Evolutionary conservation across 345 rosid species (phyloP), one percentile per base, ranked within the genome.

Genomic region (Pugionium dolabratum): DNA sequence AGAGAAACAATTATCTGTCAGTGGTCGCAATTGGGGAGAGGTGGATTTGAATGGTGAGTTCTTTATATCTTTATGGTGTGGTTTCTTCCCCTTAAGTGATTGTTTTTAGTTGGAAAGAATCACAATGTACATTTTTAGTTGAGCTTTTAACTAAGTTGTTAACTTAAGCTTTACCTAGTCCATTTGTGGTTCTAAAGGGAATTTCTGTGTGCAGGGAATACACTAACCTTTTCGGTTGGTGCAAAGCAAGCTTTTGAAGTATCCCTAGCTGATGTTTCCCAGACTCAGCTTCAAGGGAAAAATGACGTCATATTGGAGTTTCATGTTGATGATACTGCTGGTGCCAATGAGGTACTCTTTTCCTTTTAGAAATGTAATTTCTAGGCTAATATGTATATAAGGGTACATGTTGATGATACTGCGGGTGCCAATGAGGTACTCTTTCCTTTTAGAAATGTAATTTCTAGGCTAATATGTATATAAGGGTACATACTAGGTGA

Each of bases 11-110:
- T 84, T 94, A 75, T 91, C 97, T 59, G 84, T 91, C 46, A 84
- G 82, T 79, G 99, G 99, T 10, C 97, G 92, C 46, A 91, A 88
- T 32, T 94, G 96, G 96, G 99, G 99, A 61, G 99, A 89, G 69
- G 86, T 94, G 67, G 91, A 91, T 82, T 83, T 93, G 69, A 83
- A 76, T 79, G 96, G 98, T 90, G 43, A 52, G 68, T 66, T 67
- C 40, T 64, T 11, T 44, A 5, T 70, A 9, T 44, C 25, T 43
- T 59, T 49, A 7, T 39, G 27, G 11, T 30, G 30, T 33, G 10
- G 6, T 8, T 34, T 9, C n/a, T 36, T 8, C 5, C 47, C 39
- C 35, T n/a, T 46, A 25, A 11, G 54, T 4, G 32, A 3, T 30
- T 50, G 39, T 54, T 37, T 33, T 33, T 36, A 36, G 52, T 5